Evolutionary conservation across 2,329 filamentous ascomycete genomes (phyloP), one percentile per base, ranked within the genome.

Genomic region (Coccinonectria pachysandricola): DNA sequence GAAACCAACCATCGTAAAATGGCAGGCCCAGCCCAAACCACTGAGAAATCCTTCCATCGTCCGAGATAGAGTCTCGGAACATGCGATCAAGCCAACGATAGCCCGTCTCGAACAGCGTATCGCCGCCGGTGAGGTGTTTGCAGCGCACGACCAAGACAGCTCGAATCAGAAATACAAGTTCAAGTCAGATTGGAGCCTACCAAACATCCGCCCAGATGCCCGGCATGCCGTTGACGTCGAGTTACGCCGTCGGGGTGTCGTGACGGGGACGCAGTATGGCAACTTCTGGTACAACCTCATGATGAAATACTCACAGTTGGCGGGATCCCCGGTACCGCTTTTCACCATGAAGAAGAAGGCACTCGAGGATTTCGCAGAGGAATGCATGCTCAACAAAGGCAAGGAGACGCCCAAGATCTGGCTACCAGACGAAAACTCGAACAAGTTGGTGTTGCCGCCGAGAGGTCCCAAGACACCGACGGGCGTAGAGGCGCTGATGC

Each of bases 231-330:
- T 40, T 10, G 28, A 31, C 19, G 26, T 31, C 8, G 39, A 46
- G 21, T 25, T 43, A 8, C n/a, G 23, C 8, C 24, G 29, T 17
- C 39, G 32, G 7, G 37, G 34, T 7, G 31, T 40, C 28, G 33
- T 31, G 19, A 30, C 29, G 8, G 32, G 28, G 12, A 26, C 3
- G 7, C 40, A 42, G 20, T 35, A 36, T 24, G 27, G 19, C 19
- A 44, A 39, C 23, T 43, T 47, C 23, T 45, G 42, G 42, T 42
- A 43, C 31, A 41, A 45, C 15, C 30, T 47, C 12, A 41, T 26
- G 4, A 43, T 41, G 34, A 34, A 30, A 20, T 30, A 41, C 15
- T 44, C 44, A 4, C 27, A 15, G 7, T 23, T 37, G 13, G 30
- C 27, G 4, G 37, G 35, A n/a, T 43, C 37, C 7, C 21, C 30